Evolutionary conservation across 2,329 filamentous ascomycete species (phyloP).

Genomic region (Botrytis pseudocinerea): DNA sequence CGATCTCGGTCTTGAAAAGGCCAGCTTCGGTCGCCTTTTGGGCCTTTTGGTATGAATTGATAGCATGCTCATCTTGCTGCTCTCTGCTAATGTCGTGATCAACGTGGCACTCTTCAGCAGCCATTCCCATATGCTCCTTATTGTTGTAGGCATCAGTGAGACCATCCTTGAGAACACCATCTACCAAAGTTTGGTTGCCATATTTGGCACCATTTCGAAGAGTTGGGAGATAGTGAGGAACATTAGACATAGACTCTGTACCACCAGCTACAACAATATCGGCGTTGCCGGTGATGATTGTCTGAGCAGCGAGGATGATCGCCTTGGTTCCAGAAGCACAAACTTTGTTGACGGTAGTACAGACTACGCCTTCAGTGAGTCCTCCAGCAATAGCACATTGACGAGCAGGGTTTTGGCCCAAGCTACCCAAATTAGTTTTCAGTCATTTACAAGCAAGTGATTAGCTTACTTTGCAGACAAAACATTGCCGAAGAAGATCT

Average conservation of each 20-base stretch:
- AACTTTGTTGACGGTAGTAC: conserved; percentile 98
- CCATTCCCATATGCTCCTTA: conserved; percentile 94
- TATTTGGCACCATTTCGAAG: conserved; percentile 90
- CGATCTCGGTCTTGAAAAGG: conserved; percentile 82
- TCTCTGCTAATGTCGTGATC: conserved; percentile 82
- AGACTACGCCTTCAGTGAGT: conserved; percentile 74
- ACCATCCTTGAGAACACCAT: conserved; percentile 92
- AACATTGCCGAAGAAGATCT: conserved; percentile 98
- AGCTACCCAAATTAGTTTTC: conserved; percentile 51
- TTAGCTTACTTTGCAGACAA: conserved; percentile 81
- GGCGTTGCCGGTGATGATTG: conserved; percentile 95
- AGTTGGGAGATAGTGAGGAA: conserved; percentile 90
- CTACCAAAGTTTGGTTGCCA: conserved; percentile 83
- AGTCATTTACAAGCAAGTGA: conserved; percentile 6
- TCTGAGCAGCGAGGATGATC: conserved; percentile 90
- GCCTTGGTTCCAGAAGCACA: conserved; percentile 95
- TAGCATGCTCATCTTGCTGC: conserved; percentile 93
- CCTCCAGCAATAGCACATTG: conserved; percentile 91
- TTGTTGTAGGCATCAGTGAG: conserved; percentile 88
- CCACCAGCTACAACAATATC: conserved; percentile 91
- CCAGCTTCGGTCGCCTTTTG: conserved; percentile 81
- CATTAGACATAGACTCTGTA: conserved; percentile 98
- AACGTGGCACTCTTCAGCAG: conserved; percentile 85
- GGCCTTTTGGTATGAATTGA: conserved; percentile 91
- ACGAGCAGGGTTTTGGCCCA: conserved; percentile 93